Base-by-base conservation (phyloP, 768 basidiomycete genomes). In the Mycena vulgaris region DNA sequence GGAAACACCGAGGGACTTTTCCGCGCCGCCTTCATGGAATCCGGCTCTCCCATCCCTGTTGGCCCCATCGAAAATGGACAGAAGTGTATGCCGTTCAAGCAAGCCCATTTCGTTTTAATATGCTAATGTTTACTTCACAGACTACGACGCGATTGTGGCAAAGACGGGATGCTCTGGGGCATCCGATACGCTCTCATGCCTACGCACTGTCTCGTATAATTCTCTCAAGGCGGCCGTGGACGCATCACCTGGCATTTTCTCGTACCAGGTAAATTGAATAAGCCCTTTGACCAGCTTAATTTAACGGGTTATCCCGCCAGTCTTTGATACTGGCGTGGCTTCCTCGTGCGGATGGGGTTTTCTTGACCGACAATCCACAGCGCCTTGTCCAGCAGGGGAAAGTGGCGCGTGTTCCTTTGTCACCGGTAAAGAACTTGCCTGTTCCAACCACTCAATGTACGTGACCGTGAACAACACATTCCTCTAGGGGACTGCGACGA, bases 11-110 rank as follows among this genome's bases (percentile, higher is more conserved):
- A 84, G 59, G 84, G 83, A 0, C 76, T 88, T 7, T 89, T 87
- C 80, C 83, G 85, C 1, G 87, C 79, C 0, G 87, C 78, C 2
- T 83, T 88, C 72, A 88, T 89, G 88, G 75, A 88, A 69, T 87
- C 84, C 8, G 87, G 87, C 2, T 80, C 83, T 3, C 84, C 87
- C 17, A 77, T 85, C 40, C 86, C 86, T 4, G 80, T 85, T 21
- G 83, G 85, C 5, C 80, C 82, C 52, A 80, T 85, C 39, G 83
- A 76, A 28, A 75, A 83, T 33, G 86, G 86, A 1, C 87, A 88
- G 70, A 70, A 75, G 30, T 83, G 76, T 75, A 53, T 10, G 64
- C 40, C 3, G 1, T 56, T 39, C 16, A 2, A 52, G 8, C 5
- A 21, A 9, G 23, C 10, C 6, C 8, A 23, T n/a, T 6, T 48